phyloP scores from a whole-genome alignment of 1,139 yeast species.

The Hansenula lynferdii region DNA sequence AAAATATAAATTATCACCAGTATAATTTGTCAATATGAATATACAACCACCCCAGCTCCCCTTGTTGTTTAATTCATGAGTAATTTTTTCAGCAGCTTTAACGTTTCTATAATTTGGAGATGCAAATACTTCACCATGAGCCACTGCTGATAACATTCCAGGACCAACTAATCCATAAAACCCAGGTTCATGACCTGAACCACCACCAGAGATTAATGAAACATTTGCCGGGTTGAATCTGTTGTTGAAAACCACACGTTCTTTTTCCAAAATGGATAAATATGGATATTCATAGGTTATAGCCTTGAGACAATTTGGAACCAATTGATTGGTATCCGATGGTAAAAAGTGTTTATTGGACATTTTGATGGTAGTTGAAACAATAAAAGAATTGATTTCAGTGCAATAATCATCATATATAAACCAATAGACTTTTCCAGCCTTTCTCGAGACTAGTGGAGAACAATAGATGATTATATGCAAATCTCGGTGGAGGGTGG shows the following conservation, averaged over 20 bases:
- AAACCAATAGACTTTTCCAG: too few relatives aligned
- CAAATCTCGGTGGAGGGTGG: neutral
- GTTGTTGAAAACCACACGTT: slow-evolving; percentile 1
- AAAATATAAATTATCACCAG: slow-evolving; percentile 3
- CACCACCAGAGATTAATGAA: slow-evolving; percentile 1
- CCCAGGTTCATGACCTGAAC: slow-evolving; percentile 2
- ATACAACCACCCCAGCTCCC: slow-evolving; percentile 1
- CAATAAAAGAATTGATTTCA: too few relatives aligned
- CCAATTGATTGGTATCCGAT: neutral
- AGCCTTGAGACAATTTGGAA: slow-evolving; percentile 1
- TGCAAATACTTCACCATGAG: slow-evolving; percentile 3
- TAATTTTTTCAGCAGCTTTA: slow-evolving; percentile 2
- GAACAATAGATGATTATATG: neutral
- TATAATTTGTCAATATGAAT: slow-evolving; percentile 1
- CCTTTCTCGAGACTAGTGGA: neutral
- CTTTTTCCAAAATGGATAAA: slow-evolving; percentile 1
- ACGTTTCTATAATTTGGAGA: slow-evolving; percentile 2
- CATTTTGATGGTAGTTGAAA: too few relatives aligned
- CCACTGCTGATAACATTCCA: slow-evolving; percentile 1
- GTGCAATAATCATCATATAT: too few relatives aligned
- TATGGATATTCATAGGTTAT: slow-evolving; percentile 1
- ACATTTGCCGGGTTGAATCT: neutral
- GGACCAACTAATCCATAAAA: slow-evolving; percentile 3
- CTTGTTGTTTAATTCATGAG: neutral
- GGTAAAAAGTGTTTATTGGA: slow-evolving; percentile 1